phyloP scores from a whole-genome alignment of 768 basidiomycete species.

The Mycena indigotica region DNA sequence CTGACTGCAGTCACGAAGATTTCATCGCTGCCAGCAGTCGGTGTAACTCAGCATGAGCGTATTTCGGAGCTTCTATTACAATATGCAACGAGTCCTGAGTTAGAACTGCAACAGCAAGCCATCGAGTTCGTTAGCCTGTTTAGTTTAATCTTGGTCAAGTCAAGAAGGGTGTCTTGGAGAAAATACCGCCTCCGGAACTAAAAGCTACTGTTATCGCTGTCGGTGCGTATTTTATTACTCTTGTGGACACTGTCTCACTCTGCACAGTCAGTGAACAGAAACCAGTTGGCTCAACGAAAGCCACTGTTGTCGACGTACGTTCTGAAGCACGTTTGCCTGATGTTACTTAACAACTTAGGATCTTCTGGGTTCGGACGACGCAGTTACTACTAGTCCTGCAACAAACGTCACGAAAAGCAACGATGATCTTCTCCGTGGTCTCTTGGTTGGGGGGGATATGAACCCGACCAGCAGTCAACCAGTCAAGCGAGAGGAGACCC shows the following conservation, averaged over 20 bases:
- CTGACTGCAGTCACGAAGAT: constrained; percentile 90
- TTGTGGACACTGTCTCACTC: no score
- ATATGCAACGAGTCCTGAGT: constrained; percentile 85
- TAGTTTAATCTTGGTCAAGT: constrained; percentile 77
- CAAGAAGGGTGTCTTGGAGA: constrained; percentile 84
- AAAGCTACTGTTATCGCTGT: constrained; percentile 96
- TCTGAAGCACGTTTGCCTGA: constrained; percentile 1
- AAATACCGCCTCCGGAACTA: constrained; percentile 98
- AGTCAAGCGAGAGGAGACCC: no score
- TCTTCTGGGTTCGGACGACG: constrained; percentile 77
- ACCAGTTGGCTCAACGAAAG: constrained; percentile 88
- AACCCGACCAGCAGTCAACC: no score
- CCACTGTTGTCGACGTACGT: constrained; percentile 65
- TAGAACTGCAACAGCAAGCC: constrained; percentile 94
- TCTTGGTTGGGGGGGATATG: constrained; percentile 71
- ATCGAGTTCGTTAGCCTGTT: constrained; percentile 92
- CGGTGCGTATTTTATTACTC: constrained; percentile 50
- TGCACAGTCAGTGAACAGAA: constrained; percentile 88
- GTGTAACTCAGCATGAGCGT: constrained; percentile 69
- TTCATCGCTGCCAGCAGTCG: constrained; percentile 74
- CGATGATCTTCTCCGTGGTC: constrained; percentile 89
- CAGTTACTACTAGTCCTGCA: constrained; percentile 42
- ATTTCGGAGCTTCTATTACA: constrained; percentile 76
- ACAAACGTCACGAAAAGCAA: constrained; percentile 57
- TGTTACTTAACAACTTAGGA: constrained; percentile 46